Percentiles rank a stretch among this genome's conserved stretches.
phyloP scores from a whole-genome alignment of 192 early-diverging fungal genomes.

The Mortierella hygrophila region DNA sequence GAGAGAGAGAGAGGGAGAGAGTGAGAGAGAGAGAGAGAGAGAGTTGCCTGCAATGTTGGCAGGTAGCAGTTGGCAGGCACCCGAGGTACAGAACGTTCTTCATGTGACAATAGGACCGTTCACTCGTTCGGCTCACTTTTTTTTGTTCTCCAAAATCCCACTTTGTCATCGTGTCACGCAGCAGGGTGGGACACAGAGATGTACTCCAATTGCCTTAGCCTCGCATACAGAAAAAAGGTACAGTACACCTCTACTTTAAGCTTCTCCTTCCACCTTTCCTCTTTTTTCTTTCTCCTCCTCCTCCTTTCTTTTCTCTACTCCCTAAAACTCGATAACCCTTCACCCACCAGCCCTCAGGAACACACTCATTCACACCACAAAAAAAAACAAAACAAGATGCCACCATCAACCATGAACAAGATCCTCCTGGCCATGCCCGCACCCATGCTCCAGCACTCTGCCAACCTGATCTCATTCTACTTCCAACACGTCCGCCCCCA shows the following conservation, averaged over 20 bases:
- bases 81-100: not conserved
- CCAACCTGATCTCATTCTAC: slow-evolving; percentile 55
- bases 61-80: not conserved
- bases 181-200: not conserved
- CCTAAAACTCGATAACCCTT: not conserved
- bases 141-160: not conserved
- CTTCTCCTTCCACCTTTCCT: not conserved
- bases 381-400: slow-evolving; percentile 17
- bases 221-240: not conserved
- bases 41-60: not conserved
- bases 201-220: not conserved
- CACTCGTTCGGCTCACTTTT: not conserved
- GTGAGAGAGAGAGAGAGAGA: too few species aligned
- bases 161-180: slow-evolving; percentile 5
- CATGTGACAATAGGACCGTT: not conserved
- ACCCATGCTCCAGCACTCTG: slow-evolving; percentile 44
- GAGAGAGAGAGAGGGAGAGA: too few species aligned
- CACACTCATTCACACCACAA: not conserved
- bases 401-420: slow-evolving; percentile 54
- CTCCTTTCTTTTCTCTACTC: not conserved
- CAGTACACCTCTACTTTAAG: not conserved
- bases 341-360: not conserved
- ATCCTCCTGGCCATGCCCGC: slow-evolving; percentile 41
- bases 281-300: not conserved
- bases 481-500: slow-evolving; percentile 49